Evolutionary conservation across 805 yeast species (phyloP), one percentile per base, ranked within the genome.

Genomic region (Ogataea polymorpha): DNA sequence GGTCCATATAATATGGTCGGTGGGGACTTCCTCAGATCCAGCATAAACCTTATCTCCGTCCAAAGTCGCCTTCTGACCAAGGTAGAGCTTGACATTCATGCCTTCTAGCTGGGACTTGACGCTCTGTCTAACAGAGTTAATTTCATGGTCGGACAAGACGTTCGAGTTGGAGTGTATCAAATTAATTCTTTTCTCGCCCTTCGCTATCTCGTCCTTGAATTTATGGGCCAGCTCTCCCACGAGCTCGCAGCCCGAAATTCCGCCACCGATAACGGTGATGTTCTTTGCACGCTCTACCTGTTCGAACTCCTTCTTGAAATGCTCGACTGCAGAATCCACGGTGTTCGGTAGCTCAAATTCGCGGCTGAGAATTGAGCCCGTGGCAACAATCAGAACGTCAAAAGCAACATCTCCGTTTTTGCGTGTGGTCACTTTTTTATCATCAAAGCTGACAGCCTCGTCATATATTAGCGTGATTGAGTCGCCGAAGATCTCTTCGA

Each of bases 231-330:
- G 20, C 38, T 65, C 68, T 23, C 70, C 70, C 9, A 51, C 55
- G 2, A 63, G 25, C 41, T 65, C 69, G 15, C 45, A 46, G 23
- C 59, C 65, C 16, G 49, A 51, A 37, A 54, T 51, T 2, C 68
- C 69, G 15, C 65, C 68, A 27, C 69, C 69, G 13, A 62, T 44
- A 16, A 64, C 38, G 3, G 54, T 59, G 13, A 62, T 53, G 23
- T 55, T 41, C 16, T 56, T 51, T 1, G 65, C 61, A 4, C 36
- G 31, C 12, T 43, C 45, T 9, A 61, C 35, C 30, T 41, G 35
- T 4, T 48, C 45, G 14, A 37, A 40, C 20, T 48, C 45, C 6
- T 35, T 24, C 9, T 39, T 39, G 21, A 51, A 46, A 35, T 58
- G 51, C 1, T 18, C 32, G 12, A 42, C 28, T 26, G 48, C 41